Percentiles rank a stretch among this genome's conserved stretches.
Evolutionary conservation across 1,284 basidiomycete genomes (phyloP).

Genomic region (Psilocybe mexicana): DNA sequence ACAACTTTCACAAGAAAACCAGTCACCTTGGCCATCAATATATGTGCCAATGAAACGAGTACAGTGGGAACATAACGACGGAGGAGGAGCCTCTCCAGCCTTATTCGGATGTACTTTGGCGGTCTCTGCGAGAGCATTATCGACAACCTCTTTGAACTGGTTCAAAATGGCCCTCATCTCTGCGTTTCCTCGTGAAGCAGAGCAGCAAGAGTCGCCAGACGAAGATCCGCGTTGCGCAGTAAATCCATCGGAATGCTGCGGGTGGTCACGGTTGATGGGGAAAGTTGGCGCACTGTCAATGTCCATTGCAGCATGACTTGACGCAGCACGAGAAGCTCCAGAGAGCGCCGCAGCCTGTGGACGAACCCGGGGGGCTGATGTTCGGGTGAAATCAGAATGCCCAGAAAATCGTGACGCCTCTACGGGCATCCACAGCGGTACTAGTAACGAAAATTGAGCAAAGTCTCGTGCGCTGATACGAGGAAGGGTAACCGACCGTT

Average conservation of each 20-base stretch:
- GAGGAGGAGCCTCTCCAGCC: conserved; percentile 16
- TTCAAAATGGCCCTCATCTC: conserved; percentile 56
- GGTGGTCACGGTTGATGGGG: neutral
- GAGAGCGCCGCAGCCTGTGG: conserved; percentile 33
- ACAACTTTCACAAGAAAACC: conserved; percentile 47
- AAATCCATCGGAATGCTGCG: conserved; percentile 10
- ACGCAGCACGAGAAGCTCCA: conserved; percentile 18
- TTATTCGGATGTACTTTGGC: conserved; percentile 40
- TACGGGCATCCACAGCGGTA: neutral
- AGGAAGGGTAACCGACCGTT: conserved; percentile 8
- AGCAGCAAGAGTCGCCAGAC: conserved; percentile 44
- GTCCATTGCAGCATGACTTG: conserved; percentile 29
- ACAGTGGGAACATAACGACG: conserved; percentile 42
- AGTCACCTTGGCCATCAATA: conserved; percentile 30
- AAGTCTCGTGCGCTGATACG: neutral
- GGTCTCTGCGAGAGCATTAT: conserved; percentile 40
- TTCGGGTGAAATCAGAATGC: neutral
- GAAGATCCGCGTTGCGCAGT: conserved; percentile 21
- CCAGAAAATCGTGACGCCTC: neutral
- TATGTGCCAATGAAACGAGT: conserved; percentile 26
- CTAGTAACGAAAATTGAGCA: neutral
- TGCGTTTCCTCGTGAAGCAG: conserved; percentile 49
- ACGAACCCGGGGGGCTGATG: conserved; percentile 25
- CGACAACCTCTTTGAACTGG: conserved; percentile 63
- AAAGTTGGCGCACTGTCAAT: conserved; percentile 22